Percentiles rank a stretch among this genome's conserved stretches.
phyloP scores from a whole-genome alignment of 164 flowering plant species.

The Vitis labrusca region DNA sequence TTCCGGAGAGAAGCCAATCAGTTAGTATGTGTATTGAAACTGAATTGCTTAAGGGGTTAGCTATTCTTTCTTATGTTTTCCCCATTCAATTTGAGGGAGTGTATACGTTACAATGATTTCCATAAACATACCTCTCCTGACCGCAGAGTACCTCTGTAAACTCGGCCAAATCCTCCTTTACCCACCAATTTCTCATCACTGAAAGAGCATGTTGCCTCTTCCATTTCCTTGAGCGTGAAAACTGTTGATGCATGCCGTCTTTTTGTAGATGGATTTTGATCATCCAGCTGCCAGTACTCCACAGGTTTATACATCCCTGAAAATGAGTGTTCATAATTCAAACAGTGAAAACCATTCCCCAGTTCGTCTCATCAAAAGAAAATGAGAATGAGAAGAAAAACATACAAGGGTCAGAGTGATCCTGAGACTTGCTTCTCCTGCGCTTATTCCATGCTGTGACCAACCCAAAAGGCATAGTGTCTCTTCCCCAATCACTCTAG shows the following conservation, averaged over 20 bases:
- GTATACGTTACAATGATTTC: no score
- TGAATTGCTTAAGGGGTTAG: not conserved
- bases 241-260: constrained; percentile 67
- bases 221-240: constrained; percentile 92
- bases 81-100: no score
- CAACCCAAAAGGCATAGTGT: constrained; percentile 76
- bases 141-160: constrained; percentile 74
- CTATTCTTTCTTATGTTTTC: not conserved
- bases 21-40: not conserved
- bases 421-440: constrained; percentile 76
- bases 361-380: not conserved
- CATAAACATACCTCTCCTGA: constrained; percentile 77
- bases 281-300: constrained; percentile 74
- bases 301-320: constrained; percentile 80
- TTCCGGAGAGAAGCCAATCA: not conserved
- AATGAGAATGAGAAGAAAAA: constrained; percentile 9
- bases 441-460: constrained; percentile 97
- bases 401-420: constrained; percentile 81
- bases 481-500: not conserved
- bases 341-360: not conserved
- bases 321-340: constrained; percentile 1
- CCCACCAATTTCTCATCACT: constrained; percentile 79
- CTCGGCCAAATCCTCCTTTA: constrained; percentile 94
- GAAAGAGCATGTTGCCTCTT: constrained; percentile 84
- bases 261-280: constrained; percentile 49